These are phyloP conservation scores for Komagataella kurtzmanii DNA, from an alignment of 805 yeast genomes.

Conservation along the genomic window DNA sequence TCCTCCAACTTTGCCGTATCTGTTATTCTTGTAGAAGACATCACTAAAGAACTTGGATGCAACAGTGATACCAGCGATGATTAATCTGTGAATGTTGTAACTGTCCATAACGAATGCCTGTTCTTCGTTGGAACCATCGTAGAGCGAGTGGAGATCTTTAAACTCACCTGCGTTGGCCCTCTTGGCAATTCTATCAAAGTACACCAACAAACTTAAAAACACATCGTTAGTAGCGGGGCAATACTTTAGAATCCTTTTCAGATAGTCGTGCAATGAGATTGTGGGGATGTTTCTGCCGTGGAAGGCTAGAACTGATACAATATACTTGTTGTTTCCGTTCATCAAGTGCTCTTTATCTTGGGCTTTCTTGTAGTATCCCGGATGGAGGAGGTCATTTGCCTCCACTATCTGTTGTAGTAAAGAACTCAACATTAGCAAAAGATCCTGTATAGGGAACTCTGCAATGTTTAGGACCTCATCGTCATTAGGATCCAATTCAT, in stretches of 20 bases:
- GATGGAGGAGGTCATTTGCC: conserved; percentile 76
- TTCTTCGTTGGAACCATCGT: conserved; percentile 7
- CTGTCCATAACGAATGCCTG: conserved; percentile 91
- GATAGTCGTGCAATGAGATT: conserved; percentile 80
- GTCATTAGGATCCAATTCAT: conserved; percentile 3
- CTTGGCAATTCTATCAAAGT: conserved; percentile 88
- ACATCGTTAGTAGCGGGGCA: conserved; percentile 99
- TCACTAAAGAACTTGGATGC: conserved; percentile 92
- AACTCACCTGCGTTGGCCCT: conserved; percentile 46
- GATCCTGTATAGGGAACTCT: conserved; percentile 67
- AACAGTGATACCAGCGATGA: conserved; percentile 91
- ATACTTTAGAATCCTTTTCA: conserved; percentile 82
- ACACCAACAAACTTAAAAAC: conserved; percentile 76
- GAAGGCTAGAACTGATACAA: conserved; percentile 71
- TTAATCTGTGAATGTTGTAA: conserved; percentile 85
- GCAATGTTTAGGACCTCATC: conserved; percentile 61
- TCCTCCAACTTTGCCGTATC: conserved; percentile 95
- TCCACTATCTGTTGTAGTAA: conserved; percentile 77
- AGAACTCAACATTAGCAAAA: conserved; percentile 76
- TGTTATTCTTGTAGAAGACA: conserved; percentile 83
- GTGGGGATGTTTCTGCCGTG: conserved; percentile 96
- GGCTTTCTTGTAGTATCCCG: conserved; percentile 41
- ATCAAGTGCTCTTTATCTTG: conserved; percentile 8
- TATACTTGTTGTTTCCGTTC: conserved; percentile 29
- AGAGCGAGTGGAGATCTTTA: conserved; percentile 11